These are phyloP conservation scores for Hypoxylon lienhwacheense DNA, from an alignment of 495 filamentous ascomycete genomes.

Conservation along the genomic window DNA sequence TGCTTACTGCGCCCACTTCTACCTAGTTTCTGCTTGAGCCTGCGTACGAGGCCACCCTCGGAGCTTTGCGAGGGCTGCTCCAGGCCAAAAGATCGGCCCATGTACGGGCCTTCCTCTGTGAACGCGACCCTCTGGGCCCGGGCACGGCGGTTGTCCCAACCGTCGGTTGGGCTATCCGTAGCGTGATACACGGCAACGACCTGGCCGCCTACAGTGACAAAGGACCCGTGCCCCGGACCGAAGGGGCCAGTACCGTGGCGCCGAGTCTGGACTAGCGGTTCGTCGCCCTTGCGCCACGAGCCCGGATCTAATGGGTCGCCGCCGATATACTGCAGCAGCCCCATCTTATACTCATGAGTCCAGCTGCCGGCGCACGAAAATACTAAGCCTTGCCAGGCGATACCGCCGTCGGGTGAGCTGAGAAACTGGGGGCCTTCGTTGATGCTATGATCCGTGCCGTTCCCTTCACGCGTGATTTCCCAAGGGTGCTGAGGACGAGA, in stretches of 20 bases:
- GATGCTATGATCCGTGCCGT: slow-evolving; percentile 33
- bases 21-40: slow-evolving; percentile 15
- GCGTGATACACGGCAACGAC: slow-evolving; percentile 40
- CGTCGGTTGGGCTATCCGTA: slow-evolving; percentile 35
- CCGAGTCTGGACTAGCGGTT: slow-evolving; percentile 34
- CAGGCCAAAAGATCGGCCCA: slow-evolving; percentile 33
- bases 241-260: slow-evolving; percentile 25
- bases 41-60: slow-evolving; percentile 6
- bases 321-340: slow-evolving; percentile 29
- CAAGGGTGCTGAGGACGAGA: slow-evolving; percentile 30
- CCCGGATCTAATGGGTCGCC: slow-evolving; percentile 33
- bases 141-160: slow-evolving; percentile 36
- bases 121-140: slow-evolving; percentile 35
- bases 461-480: slow-evolving; percentile 38
- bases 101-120: slow-evolving; percentile 35
- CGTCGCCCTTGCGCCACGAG: slow-evolving; percentile 36
- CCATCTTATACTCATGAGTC: slow-evolving; percentile 44
- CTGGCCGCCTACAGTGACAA: slow-evolving; percentile 24
- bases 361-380: slow-evolving; percentile 38
- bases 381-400: slow-evolving; percentile 31
- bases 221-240: slow-evolving; percentile 38
- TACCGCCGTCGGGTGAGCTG: slow-evolving; percentile 31
- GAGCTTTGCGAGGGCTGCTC: not conserved
- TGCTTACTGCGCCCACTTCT: slow-evolving; percentile 7
- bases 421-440: slow-evolving; percentile 42